Evolutionary conservation across 2,329 filamentous ascomycete genomes (phyloP).

Genomic region (Trichoderma afroharzianum): DNA sequence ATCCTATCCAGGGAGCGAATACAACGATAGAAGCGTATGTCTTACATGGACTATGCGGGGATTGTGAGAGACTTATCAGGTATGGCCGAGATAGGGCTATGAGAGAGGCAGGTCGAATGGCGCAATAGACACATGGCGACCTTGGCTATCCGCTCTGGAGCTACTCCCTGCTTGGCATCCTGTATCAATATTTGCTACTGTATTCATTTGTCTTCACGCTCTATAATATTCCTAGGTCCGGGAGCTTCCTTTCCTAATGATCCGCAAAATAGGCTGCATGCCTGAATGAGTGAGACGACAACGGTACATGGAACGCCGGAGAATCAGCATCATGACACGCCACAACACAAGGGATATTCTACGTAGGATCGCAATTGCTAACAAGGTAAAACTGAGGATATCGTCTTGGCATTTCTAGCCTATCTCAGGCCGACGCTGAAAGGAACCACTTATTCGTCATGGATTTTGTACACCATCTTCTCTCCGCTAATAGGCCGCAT

Average conservation of each 20-base stretch:
- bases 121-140: background rate
- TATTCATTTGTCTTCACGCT: background rate
- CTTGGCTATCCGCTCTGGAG: background rate
- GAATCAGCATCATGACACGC: background rate
- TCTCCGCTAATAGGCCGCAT: constrained; percentile 40
- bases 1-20: background rate
- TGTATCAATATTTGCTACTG: background rate
- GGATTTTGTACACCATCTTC: constrained; percentile 33
- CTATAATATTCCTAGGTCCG: background rate
- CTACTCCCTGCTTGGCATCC: background rate
- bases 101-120: background rate
- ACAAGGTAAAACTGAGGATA: background rate
- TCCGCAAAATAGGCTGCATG: background rate
- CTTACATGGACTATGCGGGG: background rate
- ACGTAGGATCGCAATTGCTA: background rate
- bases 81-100: background rate
- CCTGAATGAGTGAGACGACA: background rate
- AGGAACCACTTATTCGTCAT: background rate
- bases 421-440: background rate
- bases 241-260: background rate
- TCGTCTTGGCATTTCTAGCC: background rate
- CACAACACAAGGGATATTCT: background rate
- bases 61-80: background rate
- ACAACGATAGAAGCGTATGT: background rate
- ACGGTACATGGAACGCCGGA: background rate